Conservation (phyloP, 345 rosid genomes). For the Euphorbia lathyris region DNA sequence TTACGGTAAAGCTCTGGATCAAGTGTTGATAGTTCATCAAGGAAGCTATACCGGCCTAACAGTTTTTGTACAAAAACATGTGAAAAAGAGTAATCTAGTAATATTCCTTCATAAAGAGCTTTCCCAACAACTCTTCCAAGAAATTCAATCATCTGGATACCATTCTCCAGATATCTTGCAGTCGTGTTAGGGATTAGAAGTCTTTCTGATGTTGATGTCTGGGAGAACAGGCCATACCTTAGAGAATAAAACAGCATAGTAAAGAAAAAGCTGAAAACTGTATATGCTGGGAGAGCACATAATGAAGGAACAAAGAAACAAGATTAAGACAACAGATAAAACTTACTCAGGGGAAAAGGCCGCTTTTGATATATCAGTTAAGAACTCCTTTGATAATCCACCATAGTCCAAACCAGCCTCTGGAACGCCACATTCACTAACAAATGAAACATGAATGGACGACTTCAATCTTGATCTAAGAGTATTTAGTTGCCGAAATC, state of each 20-base stretch:
- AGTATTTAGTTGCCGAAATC: conserved; percentile 72
- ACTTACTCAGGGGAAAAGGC: conserved; percentile 94
- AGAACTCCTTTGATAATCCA: conserved; percentile 91
- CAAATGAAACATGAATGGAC: conserved; percentile 90
- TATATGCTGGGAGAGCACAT: background rate
- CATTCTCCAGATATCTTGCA: conserved; percentile 80
- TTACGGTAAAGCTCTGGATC: conserved; percentile 92
- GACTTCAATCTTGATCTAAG: conserved; percentile 87
- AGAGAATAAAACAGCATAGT: conserved; percentile 11
- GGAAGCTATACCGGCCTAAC: conserved; percentile 93
- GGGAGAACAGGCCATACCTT: conserved; percentile 89
- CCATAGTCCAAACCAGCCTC: conserved; percentile 99
- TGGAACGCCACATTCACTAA: conserved; percentile 92
- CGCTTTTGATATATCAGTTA: conserved; percentile 91
- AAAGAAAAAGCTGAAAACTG: background rate
- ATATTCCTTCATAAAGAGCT: conserved; percentile 95
- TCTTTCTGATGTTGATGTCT: conserved; percentile 79
- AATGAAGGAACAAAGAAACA: conserved; percentile 4
- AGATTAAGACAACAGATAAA: conserved; percentile 9
- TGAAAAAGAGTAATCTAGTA: conserved; percentile 90
- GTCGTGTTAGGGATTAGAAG: conserved; percentile 83
- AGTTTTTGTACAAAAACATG: conserved; percentile 91
- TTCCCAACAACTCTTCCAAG: conserved; percentile 97
- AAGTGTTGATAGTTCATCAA: conserved; percentile 91
- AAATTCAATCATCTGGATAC: conserved; percentile 90